Evolutionary conservation across 2,329 filamentous ascomycete genomes (phyloP), one percentile per base, ranked within the genome.

Genomic region (Xylariales sp.): DNA sequence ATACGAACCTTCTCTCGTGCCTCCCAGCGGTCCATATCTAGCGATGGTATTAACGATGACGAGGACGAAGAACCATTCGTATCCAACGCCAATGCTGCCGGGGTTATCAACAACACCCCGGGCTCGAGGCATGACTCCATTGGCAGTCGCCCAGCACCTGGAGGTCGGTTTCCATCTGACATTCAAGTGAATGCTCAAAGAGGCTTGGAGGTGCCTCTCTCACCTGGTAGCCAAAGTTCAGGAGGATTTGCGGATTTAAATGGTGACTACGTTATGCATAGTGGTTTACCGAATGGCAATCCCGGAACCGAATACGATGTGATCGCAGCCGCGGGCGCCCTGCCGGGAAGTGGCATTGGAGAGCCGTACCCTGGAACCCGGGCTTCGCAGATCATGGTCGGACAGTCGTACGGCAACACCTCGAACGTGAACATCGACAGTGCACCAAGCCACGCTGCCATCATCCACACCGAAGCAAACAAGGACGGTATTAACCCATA

Each of bases 151-250:
- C 86, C 88, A 59, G 81, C 87, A 76, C 83, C 88, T 81, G 91
- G 90, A 82, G 91, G 91, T 72, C 82, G 90, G 64, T 98, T 98
- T 70, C 91, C 91, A 67, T 94, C 87, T 67, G 90, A 96, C 72
- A 72, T 97, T 54, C 81, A 89, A 69, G 77, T 95, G 61, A 85
- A 89, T 63, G 70, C 74, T 45, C 67, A 79, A 59, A 82, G 87
- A 70, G 83, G 85, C 73, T 81, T 88, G 80, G 83, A 89, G 66
- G 81, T 78, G 58, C 79, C 85, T 58, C 71, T 82, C 59, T 88
- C 86, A 57, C 85, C 85, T 44, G 87, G 85, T 72, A 94, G 87
- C 72, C 80, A 82, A 63, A 88, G 83, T 62, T 90, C 86, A 51
- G 80, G 75, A 47, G 80, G 75, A 47, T 66, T 65, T 50, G 47